These are phyloP conservation scores for Bidens hawaiensis DNA, from an alignment of 140 eudicot species.

Conservation along the genomic window DNA sequence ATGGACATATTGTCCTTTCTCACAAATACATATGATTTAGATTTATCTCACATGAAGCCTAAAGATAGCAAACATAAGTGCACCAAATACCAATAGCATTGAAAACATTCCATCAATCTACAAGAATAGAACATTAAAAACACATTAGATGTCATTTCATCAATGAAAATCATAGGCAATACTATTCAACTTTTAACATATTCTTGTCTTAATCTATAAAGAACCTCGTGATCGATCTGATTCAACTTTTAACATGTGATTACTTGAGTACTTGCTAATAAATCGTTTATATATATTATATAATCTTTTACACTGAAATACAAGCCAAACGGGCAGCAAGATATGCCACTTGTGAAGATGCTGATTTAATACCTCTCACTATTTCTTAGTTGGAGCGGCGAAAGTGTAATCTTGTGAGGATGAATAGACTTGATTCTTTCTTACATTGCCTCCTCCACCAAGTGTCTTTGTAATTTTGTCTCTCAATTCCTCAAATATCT, in stretches of 20 bases:
- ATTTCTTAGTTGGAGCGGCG: not conserved
- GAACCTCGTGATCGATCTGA: too few species aligned
- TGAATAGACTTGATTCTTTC: not conserved
- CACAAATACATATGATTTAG: not conserved
- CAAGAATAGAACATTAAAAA: not conserved
- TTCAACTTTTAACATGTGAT: too few species aligned
- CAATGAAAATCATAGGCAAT: not conserved
- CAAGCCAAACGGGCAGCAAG: too few species aligned
- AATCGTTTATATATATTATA: too few species aligned
- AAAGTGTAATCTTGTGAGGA: not conserved
- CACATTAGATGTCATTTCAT: not conserved
- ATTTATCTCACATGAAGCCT: not conserved
- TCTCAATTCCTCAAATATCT: not conserved
- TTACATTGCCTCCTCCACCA: not conserved
- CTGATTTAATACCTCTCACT: not conserved
- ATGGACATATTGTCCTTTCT: not conserved
- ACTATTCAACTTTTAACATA: too few species aligned
- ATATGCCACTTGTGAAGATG: too few species aligned
- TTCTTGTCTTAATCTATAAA: too few species aligned
- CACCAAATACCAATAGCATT: not conserved
- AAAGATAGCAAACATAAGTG: not conserved
- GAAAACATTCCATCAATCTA: slow-evolving; percentile 1
- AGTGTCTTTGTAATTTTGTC: not conserved
- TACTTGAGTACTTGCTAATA: too few species aligned
- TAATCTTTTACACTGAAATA: not conserved